Evolutionary conservation across 1,139 yeast species (phyloP), one percentile per base, ranked within the genome.

Genomic region (Schwanniomyces etchellsii): DNA sequence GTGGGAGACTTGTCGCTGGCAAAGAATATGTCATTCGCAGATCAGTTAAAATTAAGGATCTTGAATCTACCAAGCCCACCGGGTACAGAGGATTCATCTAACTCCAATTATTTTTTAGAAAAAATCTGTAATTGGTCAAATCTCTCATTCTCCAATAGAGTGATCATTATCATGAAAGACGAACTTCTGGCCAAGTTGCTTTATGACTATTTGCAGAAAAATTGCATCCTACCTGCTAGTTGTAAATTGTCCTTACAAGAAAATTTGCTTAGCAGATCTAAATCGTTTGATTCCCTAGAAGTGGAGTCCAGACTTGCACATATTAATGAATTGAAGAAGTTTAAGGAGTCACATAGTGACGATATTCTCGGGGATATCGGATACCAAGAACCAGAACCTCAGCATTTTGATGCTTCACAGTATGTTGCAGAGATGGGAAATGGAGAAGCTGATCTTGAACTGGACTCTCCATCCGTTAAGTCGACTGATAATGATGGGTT

Each of bases 61-160:
- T 47, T 63, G 25, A 60, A 60, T 32, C 39, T 54, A 24, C 41
- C 39, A 7, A 35, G 37, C 6, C 38, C 44, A 17, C 18, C 34
- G 14, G 29, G 28, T 6, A 28, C 15, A 3, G 28, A 28, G 5
- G 5, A 26, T n/a, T 23, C 39, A n/a, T 35, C 36, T 14, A 44
- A 45, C 13, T 50, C 49, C 20, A 60, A 54, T 26, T 50, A 51
- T 34, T 52, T 37, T 27, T 33, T 58, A 18, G 48, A 52, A 27
- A 44, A 56, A 25, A 60, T 70, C 21, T 49, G 55, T 26, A 56
- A 65, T 36, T 70, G 76, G 75, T 59, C 71, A 7, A 64, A 58
- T 30, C 44, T 70, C 23, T 63, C 74, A 7, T 65, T 64, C 32
- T 50, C 70, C 31, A 54, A 50, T 29, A 47, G 77, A 20, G 50